Percentiles rank a stretch among this genome's conserved stretches.
Conservation (phyloP, 2,329 filamentous ascomycete species). For the Teratosphaeria destructans region DNA sequence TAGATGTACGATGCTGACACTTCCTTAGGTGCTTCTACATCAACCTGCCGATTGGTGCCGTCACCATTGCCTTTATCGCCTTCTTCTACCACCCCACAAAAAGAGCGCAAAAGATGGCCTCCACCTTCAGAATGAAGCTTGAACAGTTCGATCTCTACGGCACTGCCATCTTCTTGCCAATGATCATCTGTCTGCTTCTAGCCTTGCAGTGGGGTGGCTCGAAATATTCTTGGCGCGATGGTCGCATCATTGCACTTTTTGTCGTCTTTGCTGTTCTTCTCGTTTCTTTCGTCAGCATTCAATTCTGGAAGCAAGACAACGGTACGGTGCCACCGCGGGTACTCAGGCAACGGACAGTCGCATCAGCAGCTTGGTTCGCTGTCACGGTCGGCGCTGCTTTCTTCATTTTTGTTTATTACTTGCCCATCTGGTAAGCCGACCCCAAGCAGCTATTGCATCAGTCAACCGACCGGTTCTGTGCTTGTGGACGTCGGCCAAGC, state of each 20-base stretch:
- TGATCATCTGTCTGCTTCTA: constrained; percentile 39
- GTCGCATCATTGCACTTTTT: constrained; percentile 37
- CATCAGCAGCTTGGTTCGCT: constrained; percentile 30
- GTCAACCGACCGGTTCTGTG: no score
- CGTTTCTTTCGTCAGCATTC: constrained; percentile 31
- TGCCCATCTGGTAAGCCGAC: constrained; percentile 28
- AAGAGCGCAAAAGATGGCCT: constrained; percentile 19
- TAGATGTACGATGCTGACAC: not conserved
- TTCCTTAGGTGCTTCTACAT: constrained; percentile 40
- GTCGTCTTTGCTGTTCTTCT: constrained; percentile 36
- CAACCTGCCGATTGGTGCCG: constrained; percentile 42
- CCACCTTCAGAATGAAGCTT: constrained; percentile 29
- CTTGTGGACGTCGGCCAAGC: no score
- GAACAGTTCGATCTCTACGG: constrained; percentile 39
- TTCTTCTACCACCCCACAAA: constrained; percentile 27
- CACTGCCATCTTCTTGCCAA: constrained; percentile 37
- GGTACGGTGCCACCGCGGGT: constrained; percentile 39
- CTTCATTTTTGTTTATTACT: constrained; percentile 36
- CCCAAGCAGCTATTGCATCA: no score
- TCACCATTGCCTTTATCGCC: constrained; percentile 28
- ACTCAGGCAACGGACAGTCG: constrained; percentile 35
- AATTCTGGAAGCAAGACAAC: constrained; percentile 32
- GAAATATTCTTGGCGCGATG: constrained; percentile 36
- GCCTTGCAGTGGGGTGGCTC: constrained; percentile 43
- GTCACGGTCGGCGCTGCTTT: constrained; percentile 34